These are phyloP conservation scores for Ceratobasidium sp. DNA, from an alignment of 1,284 basidiomycete species.

Conservation along the genomic window DNA sequence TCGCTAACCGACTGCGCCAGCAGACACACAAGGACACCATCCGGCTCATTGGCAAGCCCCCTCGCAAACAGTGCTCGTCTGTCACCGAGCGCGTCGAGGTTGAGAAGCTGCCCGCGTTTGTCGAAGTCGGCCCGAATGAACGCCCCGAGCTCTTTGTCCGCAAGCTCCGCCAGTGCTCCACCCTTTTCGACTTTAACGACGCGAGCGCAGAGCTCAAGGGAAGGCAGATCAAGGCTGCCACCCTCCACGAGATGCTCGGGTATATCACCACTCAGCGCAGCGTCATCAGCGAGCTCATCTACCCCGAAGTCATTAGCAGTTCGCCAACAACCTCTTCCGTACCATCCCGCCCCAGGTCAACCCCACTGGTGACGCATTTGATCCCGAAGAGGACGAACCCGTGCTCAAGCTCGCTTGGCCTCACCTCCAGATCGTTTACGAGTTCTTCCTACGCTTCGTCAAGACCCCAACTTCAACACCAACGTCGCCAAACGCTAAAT, in stretches of 20 bases:
- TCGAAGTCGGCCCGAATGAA: conserved; percentile 92
- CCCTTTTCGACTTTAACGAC: conserved; percentile 99
- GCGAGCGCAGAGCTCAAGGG: conserved; percentile 95
- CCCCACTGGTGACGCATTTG: conserved; percentile 97
- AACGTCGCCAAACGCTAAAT: conserved; percentile 98
- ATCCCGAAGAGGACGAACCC: conserved; percentile 99
- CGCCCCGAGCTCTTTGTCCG: conserved; percentile 92
- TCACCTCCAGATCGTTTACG: conserved; percentile 99
- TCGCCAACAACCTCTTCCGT: conserved; percentile 97
- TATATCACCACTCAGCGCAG: conserved; percentile 98
- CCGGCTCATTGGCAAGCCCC: conserved; percentile 93
- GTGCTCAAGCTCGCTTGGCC: conserved; percentile 99
- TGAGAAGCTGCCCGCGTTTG: conserved; percentile 92
- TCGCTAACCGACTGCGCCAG: conserved; percentile 75
- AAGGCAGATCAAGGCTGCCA: conserved; percentile 99
- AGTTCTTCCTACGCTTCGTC: conserved; percentile 99
- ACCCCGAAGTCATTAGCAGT: conserved; percentile 99
- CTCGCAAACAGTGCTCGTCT: conserved; percentile 94
- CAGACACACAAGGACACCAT: conserved; percentile 90
- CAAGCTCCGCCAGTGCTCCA: conserved; percentile 96
- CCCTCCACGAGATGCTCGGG: conserved; percentile 98
- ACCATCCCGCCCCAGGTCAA: conserved; percentile 99
- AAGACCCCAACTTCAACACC: conserved; percentile 98
- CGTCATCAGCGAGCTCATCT: conserved; percentile 97
- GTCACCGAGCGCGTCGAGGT: conserved; percentile 97